Evolutionary conservation across 2,329 filamentous ascomycete species (phyloP).

Genomic region (Rachicladosporium sp.): DNA sequence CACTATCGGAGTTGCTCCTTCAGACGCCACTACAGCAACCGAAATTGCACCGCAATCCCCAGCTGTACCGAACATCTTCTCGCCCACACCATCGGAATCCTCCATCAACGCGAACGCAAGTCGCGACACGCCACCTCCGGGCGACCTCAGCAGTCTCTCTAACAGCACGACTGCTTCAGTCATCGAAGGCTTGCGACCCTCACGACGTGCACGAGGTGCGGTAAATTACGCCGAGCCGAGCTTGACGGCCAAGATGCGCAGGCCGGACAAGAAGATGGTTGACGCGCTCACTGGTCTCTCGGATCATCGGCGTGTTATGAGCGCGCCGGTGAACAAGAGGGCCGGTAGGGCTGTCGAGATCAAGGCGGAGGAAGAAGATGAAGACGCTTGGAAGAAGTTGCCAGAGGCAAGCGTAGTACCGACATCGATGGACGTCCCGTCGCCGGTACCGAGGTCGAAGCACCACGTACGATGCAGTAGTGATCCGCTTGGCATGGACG

Average conservation of each 20-base stretch:
- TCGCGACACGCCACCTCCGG: constrained; percentile 31
- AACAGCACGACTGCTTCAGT: constrained; percentile 15
- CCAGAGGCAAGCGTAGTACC: constrained; percentile 2
- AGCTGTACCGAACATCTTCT: constrained; percentile 26
- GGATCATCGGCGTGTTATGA: constrained; percentile 18
- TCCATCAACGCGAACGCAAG: constrained; percentile 17
- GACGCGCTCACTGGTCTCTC: constrained; percentile 30
- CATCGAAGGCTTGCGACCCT: constrained; percentile 24
- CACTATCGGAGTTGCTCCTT: constrained; percentile 10
- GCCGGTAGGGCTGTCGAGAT: constrained; percentile 9
- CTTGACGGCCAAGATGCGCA: constrained; percentile 37
- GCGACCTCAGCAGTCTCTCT: constrained; percentile 22
- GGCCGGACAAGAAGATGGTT: constrained; percentile 34
- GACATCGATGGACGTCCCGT: background rate
- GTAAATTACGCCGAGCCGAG: constrained; percentile 40
- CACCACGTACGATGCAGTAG: background rate
- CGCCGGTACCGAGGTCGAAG: constrained; percentile 1
- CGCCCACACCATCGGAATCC: constrained; percentile 32
- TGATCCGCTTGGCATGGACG: background rate
- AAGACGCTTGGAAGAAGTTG: constrained; percentile 12
- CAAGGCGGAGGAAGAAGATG: constrained; percentile 16
- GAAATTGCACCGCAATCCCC: constrained; percentile 18
- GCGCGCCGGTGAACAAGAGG: constrained; percentile 10
- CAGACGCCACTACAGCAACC: background rate
- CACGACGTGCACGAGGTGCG: constrained; percentile 32